These are phyloP conservation scores for Coniosporium tulheliwenetii DNA, from an alignment of 2,329 filamentous ascomycete genomes.

Conservation along the genomic window DNA sequence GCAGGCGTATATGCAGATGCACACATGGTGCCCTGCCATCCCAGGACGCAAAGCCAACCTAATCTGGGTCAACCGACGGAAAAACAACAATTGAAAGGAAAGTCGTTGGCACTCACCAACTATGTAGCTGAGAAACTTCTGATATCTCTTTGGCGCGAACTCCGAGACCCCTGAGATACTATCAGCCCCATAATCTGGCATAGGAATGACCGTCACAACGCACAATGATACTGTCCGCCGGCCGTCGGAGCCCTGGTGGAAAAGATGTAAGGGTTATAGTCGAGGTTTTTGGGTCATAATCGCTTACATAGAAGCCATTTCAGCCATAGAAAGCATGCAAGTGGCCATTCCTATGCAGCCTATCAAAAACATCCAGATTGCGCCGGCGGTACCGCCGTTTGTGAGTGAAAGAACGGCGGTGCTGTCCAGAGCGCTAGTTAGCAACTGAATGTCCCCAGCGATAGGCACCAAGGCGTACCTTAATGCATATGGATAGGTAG, in stretches of 20 bases:
- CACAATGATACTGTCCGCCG: constrained; percentile 1
- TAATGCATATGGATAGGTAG: neutral
- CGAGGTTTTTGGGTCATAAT: neutral
- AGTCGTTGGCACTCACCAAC: constrained; percentile 2
- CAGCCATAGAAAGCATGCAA: constrained; percentile 11
- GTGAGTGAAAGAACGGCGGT: constrained; percentile 8
- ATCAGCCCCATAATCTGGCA: too few relatives aligned
- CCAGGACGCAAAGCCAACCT: constrained; percentile 14
- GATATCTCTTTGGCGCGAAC: constrained; percentile 10
- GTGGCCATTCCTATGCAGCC: constrained; percentile 16
- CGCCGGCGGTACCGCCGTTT: constrained; percentile 14
- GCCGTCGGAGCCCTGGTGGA: neutral
- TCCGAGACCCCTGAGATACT: constrained; percentile 7
- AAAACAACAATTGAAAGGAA: too few relatives aligned
- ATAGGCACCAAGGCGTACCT: constrained; percentile 3
- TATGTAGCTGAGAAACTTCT: constrained; percentile 10
- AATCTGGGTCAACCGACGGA: too few relatives aligned
- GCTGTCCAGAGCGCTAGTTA: too few relatives aligned
- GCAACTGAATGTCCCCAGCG: constrained; percentile 1
- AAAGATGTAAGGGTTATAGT: neutral
- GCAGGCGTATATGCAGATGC: constrained; percentile 27
- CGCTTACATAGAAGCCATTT: constrained; percentile 7
- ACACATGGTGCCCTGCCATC: constrained; percentile 30
- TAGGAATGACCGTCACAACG: too few relatives aligned
- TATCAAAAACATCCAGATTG: constrained; percentile 16